phyloP scores from a whole-genome alignment of 495 filamentous ascomycete genomes.

The Penicillium bovifimosum region DNA sequence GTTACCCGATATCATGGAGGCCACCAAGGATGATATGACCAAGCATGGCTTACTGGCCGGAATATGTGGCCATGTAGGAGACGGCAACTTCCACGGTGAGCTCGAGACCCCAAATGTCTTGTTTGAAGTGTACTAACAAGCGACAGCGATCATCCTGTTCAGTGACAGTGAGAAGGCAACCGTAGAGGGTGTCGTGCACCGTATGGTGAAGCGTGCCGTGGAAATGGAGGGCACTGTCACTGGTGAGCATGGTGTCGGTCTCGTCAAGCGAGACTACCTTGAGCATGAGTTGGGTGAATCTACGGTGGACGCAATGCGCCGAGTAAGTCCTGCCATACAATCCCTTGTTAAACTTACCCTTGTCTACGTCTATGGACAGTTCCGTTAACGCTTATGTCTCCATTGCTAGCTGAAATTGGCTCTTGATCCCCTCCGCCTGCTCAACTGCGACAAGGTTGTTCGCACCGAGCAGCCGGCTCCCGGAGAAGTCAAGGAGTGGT shows the following conservation, averaged over 20 bases:
- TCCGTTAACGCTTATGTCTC: constrained; percentile 10
- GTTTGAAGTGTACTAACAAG: background rate
- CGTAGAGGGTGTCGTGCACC: constrained; percentile 49
- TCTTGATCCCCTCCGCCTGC: constrained; percentile 57
- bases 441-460: constrained; percentile 66
- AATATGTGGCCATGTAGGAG: constrained; percentile 65
- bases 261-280: constrained; percentile 58
- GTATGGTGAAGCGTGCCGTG: constrained; percentile 57
- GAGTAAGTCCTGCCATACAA: constrained; percentile 37
- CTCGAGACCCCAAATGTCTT: background rate
- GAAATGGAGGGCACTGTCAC: constrained; percentile 62
- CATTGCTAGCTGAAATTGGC: constrained; percentile 54
- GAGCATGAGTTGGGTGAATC: constrained; percentile 49
- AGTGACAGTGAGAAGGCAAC: constrained; percentile 48
- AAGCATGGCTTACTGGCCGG: constrained; percentile 51
- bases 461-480: constrained; percentile 38
- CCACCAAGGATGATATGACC: constrained; percentile 53
- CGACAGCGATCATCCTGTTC: constrained; percentile 50
- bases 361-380: background rate
- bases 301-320: constrained; percentile 59
- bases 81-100: constrained; percentile 61
- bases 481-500: constrained; percentile 42
- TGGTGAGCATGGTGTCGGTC: constrained; percentile 58
- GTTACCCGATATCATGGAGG: constrained; percentile 59
- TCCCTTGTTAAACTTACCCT: background rate